A percentile compares a stretch with the other conserved stretches of the same genome.
These are phyloP conservation scores for Clitoria ternatea DNA, from an alignment of 306 rosid genomes.

Conservation along the genomic window DNA sequence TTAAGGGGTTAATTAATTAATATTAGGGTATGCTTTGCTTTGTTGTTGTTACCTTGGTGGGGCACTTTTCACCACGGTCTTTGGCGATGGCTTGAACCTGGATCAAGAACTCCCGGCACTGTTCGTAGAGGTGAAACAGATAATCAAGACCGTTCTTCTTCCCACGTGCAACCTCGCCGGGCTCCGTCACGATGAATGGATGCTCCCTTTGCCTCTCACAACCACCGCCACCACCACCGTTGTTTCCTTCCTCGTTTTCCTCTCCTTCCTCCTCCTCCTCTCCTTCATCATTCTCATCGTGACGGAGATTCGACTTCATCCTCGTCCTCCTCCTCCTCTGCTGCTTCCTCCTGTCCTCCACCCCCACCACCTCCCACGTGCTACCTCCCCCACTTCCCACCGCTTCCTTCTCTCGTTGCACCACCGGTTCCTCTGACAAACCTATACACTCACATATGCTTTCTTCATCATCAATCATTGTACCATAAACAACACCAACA, in stretches of 20 bases:
- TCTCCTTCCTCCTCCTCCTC: slow-evolving; percentile 38
- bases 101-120: slow-evolving; percentile 80
- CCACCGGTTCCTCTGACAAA: slow-evolving; percentile 89
- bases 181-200: slow-evolving; percentile 94
- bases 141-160: slow-evolving; percentile 96
- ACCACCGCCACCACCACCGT: slow-evolving; percentile 9
- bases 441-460: slow-evolving; percentile 31
- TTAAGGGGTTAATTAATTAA: no score
- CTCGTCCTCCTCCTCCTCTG: slow-evolving; percentile 37
- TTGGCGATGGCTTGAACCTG: slow-evolving; percentile 88
- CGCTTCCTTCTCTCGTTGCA: slow-evolving; percentile 73
- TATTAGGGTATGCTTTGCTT: not conserved
- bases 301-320: slow-evolving; percentile 14
- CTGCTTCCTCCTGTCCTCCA: slow-evolving; percentile 43
- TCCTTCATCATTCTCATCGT: slow-evolving; percentile 28
- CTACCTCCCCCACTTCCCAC: slow-evolving; percentile 72
- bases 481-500: no score
- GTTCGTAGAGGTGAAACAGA: slow-evolving; percentile 87
- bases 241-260: slow-evolving; percentile 16
- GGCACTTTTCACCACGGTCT: slow-evolving; percentile 96
- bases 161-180: slow-evolving; percentile 99
- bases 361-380: slow-evolving; percentile 45
- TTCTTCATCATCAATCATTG: not conserved
- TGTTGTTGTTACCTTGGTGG: slow-evolving; percentile 91
- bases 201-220: slow-evolving; percentile 85